Base-by-base conservation (phyloP, 345 rosid genomes). In the Acer yangbiense region DNA sequence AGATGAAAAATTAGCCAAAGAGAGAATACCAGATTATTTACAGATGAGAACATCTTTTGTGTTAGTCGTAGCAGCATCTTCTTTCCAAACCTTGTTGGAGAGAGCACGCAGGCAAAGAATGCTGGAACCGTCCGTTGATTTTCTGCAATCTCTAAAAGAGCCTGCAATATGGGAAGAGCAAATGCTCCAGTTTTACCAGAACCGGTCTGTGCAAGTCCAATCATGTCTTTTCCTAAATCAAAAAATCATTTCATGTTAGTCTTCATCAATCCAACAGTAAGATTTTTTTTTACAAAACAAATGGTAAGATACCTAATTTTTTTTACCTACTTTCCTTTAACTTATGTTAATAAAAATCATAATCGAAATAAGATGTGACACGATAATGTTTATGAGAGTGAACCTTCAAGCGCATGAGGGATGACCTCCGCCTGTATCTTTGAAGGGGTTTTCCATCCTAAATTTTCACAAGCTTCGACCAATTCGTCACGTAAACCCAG, bases 151-250 rank as follows among this genome's bases (percentile, higher is more conserved):
- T 92, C 89, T 7, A 94, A 81, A 41, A 94, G 95, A 1, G 97
- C 91, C 76, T 92, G 95, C 39, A 96, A 68, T 68, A 94, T 94
- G 4, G 99, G 99, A 65, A 94, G 86, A 2, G 98, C 99, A 74
- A 97, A 96, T 1, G 99, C 99, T 78, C 98, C 99, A 0, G 98
- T 96, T 81, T 92, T 96, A 50, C 98, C 98, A 8, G 98, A 94
- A 76, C 98, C 99, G 0, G 98, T 96, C 72, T 94, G 98, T 0
- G 98, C 99, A 75, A 96, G 91, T 70, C 97, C 98, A 14, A 94
- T 96, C 86, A 96, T 83, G 83, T 96, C 98, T 80, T 91, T 96
- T 6, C 98, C 98, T 93, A 32, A 48, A 79, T 25, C 9, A 76
- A 32, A 46, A 78, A 68, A 69, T 32, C 76, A 82, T 10, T 2